Conservation (phyloP, 2,329 filamentous ascomycete genomes). For the Apiospora saccharicola region DNA sequence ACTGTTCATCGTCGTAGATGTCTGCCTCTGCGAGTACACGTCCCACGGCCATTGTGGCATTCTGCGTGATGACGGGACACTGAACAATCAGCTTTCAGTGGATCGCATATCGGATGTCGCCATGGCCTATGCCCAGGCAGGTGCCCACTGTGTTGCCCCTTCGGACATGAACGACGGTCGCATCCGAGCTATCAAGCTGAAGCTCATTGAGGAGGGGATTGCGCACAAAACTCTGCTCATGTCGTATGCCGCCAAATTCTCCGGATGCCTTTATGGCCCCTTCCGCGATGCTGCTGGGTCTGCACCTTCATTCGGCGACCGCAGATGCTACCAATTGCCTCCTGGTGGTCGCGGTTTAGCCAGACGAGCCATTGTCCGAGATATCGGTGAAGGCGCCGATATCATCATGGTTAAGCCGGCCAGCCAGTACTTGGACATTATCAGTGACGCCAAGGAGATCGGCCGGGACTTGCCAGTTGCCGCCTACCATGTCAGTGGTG, state of each 20-base stretch:
- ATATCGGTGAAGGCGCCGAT: conserved; percentile 93
- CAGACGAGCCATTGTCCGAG: conserved; percentile 85
- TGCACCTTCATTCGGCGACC: conserved; percentile 88
- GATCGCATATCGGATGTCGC: conserved; percentile 97
- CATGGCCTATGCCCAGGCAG: conserved; percentile 93
- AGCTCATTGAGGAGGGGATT: conserved; percentile 93
- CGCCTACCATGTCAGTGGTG: conserved; percentile 95
- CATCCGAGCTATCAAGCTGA: conserved; percentile 96
- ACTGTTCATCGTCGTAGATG: conserved; percentile 90
- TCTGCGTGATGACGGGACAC: conserved; percentile 85
- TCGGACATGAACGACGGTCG: conserved; percentile 99
- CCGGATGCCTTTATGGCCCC: conserved; percentile 93
- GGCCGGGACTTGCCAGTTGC: conserved; percentile 91
- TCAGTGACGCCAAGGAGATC: conserved; percentile 94
- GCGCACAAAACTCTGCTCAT: conserved; percentile 91
- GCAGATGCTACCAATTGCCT: conserved; percentile 95
- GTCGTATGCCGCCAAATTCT: conserved; percentile 99
- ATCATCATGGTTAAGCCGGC: conserved; percentile 99
- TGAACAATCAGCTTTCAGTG: conserved; percentile 93
- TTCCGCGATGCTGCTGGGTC: conserved; percentile 97
- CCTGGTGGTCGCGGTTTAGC: conserved; percentile 91
- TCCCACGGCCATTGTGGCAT: conserved; percentile 98
- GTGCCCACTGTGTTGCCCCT: conserved; percentile 94
- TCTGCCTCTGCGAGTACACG: conserved; percentile 98
- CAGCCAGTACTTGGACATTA: conserved; percentile 94